phyloP scores from a whole-genome alignment of 345 rosid species.

The Camelina hispida region DNA sequence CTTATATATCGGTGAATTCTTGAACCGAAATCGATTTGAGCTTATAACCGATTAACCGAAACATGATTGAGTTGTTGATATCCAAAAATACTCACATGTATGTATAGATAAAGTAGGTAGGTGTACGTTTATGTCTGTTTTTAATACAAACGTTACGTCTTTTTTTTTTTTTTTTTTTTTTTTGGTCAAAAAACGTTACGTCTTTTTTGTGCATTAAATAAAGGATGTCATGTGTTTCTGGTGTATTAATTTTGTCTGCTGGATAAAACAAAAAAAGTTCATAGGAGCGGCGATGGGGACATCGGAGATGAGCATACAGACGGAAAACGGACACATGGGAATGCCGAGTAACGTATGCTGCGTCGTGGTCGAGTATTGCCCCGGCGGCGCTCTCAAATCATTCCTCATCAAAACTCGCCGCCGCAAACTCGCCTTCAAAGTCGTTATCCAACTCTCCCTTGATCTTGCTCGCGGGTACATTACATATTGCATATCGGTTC shows the following conservation, averaged over 20 bases:
- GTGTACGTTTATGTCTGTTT: slow-evolving; percentile 17
- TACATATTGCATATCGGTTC: neutral
- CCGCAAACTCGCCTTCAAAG: slow-evolving; percentile 91
- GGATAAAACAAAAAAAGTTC: slow-evolving; percentile 50
- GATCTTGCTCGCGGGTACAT: slow-evolving; percentile 94
- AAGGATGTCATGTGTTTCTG: slow-evolving; percentile 7
- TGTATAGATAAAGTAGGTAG: slow-evolving; percentile 4
- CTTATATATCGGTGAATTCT: neutral
- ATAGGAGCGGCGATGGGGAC: slow-evolving; percentile 92
- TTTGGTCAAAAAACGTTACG: slow-evolving; percentile 12
- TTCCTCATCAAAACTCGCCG: slow-evolving; percentile 90
- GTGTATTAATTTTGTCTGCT: neutral
- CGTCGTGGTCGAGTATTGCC: slow-evolving; percentile 94
- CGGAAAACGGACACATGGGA: slow-evolving; percentile 75
- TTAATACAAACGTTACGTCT: slow-evolving; percentile 15
- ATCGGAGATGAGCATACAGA: slow-evolving; percentile 80
- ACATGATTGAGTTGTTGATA: neutral
- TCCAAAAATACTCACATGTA: slow-evolving; percentile 1
- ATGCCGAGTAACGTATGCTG: slow-evolving; percentile 92
- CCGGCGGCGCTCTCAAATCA: slow-evolving; percentile 88
- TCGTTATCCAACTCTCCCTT: slow-evolving; percentile 85
- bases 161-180: too few species aligned
- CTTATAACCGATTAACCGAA: neutral
- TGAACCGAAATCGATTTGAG: neutral
- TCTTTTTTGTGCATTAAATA: slow-evolving; percentile 16